Conservation (phyloP, 805 yeast genomes). For the Hanseniaspora clermontiae region DNA sequence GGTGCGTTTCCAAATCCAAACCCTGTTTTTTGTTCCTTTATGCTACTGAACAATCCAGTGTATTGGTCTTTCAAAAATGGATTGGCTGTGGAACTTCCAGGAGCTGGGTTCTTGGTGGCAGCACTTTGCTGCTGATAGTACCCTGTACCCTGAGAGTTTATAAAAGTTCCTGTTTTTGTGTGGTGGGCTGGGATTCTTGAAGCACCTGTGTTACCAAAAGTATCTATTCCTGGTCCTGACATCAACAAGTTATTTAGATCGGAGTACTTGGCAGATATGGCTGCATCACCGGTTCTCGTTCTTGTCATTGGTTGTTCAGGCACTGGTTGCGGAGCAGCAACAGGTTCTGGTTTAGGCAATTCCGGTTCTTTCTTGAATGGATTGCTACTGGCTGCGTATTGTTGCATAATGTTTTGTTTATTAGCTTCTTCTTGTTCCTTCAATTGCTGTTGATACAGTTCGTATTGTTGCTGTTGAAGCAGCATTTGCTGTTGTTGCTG, state of each 20-base stretch:
- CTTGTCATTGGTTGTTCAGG: slow-evolving; percentile 32
- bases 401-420: slow-evolving; percentile 12
- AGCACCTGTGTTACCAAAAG: slow-evolving; percentile 41
- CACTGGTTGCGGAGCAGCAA: slow-evolving; percentile 19
- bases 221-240: slow-evolving; percentile 82
- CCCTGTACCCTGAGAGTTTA: slow-evolving; percentile 84
- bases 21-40: slow-evolving; percentile 80
- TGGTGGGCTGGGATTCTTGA: slow-evolving; percentile 83
- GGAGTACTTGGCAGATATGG: slow-evolving; percentile 45
- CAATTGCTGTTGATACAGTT: slow-evolving; percentile 31
- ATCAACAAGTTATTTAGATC: slow-evolving; percentile 70
- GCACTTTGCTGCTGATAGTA: slow-evolving; percentile 32
- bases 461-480: slow-evolving; percentile 28
- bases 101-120: not conserved
- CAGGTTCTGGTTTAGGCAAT: slow-evolving; percentile 23
- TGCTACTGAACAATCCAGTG: slow-evolving; percentile 56
- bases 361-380: slow-evolving; percentile 17
- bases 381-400: slow-evolving; percentile 6
- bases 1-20: slow-evolving; percentile 73
- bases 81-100: slow-evolving; percentile 20
- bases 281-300: slow-evolving; percentile 42
- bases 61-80: slow-evolving; percentile 50
- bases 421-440: slow-evolving; percentile 29
- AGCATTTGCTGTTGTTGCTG: slow-evolving; percentile 25
- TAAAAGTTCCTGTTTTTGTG: slow-evolving; percentile 65